A percentile compares a stretch with the other conserved stretches of the same genome.
Conservation (phyloP, 139 green algal species). For the Marvania coccoides region DNA sequence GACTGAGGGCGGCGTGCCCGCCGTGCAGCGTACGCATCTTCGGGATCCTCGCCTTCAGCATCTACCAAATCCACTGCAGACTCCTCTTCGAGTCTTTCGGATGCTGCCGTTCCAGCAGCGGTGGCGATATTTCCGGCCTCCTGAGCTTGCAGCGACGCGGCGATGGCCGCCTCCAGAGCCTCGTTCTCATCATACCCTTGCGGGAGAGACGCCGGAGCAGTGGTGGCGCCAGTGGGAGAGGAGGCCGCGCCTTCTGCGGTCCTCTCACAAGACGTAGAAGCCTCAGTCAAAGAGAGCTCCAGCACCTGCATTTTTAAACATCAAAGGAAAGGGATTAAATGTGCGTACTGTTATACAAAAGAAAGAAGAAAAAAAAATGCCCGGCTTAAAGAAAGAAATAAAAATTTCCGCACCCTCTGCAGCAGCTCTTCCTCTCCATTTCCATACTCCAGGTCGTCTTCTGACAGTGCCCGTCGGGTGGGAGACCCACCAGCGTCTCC, state of each 20-base stretch:
- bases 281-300: not conserved
- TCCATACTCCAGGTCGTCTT: too few relatives aligned
- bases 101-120: not conserved
- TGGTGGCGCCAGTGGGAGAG: not conserved
- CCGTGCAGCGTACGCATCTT: not conserved
- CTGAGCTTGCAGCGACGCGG: slow-evolving; percentile 17
- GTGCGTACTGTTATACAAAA: too few relatives aligned
- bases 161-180: slow-evolving; percentile 24
- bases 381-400: too few relatives aligned
- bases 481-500: too few relatives aligned
- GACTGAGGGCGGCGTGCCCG: not conserved
- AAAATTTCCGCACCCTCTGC: too few relatives aligned
- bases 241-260: not conserved
- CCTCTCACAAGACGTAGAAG: not conserved
- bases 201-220: not conserved
- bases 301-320: not conserved
- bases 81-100: not conserved
- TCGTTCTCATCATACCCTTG: slow-evolving; percentile 23
- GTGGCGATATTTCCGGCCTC: too few relatives aligned
- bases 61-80: not conserved
- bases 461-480: too few relatives aligned
- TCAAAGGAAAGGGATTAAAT: not conserved
- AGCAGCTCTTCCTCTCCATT: too few relatives aligned
- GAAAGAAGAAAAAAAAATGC: too few relatives aligned
- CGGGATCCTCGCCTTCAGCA: not conserved